phyloP scores from a whole-genome alignment of 169 alveolate genomes.

The Plasmodium yoelii region DNA sequence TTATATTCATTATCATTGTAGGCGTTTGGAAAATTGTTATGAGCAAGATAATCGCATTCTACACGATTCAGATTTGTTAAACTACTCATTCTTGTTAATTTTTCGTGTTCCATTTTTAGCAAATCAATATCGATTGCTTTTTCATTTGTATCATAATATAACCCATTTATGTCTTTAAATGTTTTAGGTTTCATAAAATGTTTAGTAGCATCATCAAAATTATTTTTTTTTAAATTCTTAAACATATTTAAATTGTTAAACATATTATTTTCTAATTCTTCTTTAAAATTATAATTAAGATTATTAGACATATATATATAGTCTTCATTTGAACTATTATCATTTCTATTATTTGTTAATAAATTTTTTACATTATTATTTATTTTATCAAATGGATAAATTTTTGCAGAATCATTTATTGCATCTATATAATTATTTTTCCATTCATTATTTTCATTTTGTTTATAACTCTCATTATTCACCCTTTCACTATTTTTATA shows the following conservation, averaged over 20 bases:
- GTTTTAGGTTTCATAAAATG: conserved; percentile 72
- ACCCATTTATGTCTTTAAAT: conserved; percentile 39
- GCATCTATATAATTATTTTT: background rate
- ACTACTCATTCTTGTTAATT: conserved; percentile 7
- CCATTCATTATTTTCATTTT: conserved; percentile 9
- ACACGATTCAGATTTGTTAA: background rate
- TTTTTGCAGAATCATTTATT: background rate
- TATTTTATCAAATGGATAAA: conserved; percentile 7
- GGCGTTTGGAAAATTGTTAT: background rate
- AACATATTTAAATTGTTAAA: conserved; percentile 50
- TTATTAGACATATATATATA: conserved; percentile 14
- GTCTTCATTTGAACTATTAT: conserved; percentile 4
- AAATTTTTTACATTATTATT: conserved; percentile 7
- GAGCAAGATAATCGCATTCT: conserved; percentile 6
- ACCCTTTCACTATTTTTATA: background rate
- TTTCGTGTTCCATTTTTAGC: conserved; percentile 66
- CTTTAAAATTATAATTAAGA: conserved; percentile 34
- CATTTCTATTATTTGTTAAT: conserved; percentile 1
- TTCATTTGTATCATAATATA: conserved; percentile 50
- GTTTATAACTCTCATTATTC: background rate
- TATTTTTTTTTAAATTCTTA: conserved; percentile 25
- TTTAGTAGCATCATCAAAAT: conserved; percentile 42
- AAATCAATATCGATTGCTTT: conserved; percentile 43
- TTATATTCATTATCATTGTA: background rate
- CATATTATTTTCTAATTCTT: conserved; percentile 67